phyloP scores from a whole-genome alignment of 257 asterid species.

The Fraxinus excelsior region DNA sequence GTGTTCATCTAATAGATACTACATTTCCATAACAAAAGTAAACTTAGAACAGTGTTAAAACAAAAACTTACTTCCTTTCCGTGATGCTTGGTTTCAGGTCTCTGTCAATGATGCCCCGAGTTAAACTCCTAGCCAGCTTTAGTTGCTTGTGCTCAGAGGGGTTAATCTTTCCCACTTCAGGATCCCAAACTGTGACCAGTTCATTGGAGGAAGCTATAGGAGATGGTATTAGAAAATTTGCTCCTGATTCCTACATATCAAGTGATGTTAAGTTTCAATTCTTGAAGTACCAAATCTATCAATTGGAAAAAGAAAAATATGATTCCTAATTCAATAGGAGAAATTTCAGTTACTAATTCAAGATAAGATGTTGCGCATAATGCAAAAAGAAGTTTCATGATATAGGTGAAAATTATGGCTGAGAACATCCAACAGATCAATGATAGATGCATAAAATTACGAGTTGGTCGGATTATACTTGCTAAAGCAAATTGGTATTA shows the following conservation, averaged over 20 bases:
- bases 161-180: slow-evolving; percentile 91
- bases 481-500: not conserved
- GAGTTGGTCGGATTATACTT: not conserved
- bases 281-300: slow-evolving; percentile 8
- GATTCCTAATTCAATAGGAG: slow-evolving; percentile 1
- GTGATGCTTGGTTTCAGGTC: slow-evolving; percentile 93
- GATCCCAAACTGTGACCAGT: slow-evolving; percentile 93
- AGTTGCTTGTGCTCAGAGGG: slow-evolving; percentile 99
- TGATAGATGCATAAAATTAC: not conserved
- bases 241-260: slow-evolving; percentile 80
- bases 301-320: slow-evolving; percentile 10
- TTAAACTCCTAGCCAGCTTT: slow-evolving; percentile 94
- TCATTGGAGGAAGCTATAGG: slow-evolving; percentile 95
- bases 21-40: not conserved
- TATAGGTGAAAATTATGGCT: not conserved
- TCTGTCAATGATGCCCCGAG: slow-evolving; percentile 94
- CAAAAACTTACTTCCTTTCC: slow-evolving; percentile 78
- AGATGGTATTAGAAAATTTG: slow-evolving; percentile 87
- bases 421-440: not conserved
- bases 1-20: not conserved
- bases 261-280: slow-evolving; percentile 20
- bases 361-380: not conserved
- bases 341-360: not conserved
- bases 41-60: not conserved
- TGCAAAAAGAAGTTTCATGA: not conserved